These are phyloP conservation scores for Mortierella sp. DNA, from an alignment of 371 early-diverging fungal species.

Conservation along the genomic window DNA sequence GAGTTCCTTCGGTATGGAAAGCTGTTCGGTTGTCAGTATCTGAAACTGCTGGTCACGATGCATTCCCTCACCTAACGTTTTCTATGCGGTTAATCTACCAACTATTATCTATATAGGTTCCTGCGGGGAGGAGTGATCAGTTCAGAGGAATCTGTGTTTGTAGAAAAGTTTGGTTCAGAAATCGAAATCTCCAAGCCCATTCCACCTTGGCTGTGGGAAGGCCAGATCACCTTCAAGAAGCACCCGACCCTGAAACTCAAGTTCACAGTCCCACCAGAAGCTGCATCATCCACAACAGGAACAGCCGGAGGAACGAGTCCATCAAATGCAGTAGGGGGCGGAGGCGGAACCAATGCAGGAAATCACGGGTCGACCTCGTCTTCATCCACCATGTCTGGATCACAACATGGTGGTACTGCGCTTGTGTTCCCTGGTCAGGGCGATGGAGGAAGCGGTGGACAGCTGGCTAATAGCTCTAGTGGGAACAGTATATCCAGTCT, in stretches of 20 bases:
- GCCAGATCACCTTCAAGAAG: conserved; percentile 69
- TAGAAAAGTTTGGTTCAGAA: conserved; percentile 84
- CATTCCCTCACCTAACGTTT: not conserved
- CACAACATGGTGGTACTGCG: conserved; percentile 2
- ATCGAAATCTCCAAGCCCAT: conserved; percentile 77
- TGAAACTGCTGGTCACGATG: no score
- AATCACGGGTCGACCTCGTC: not conserved
- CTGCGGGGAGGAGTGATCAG: conserved; percentile 85
- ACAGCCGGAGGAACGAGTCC: not conserved
- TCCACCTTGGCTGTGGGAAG: conserved; percentile 90
- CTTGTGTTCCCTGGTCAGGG: not conserved
- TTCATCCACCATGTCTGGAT: not conserved
- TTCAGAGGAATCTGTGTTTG: conserved; percentile 92
- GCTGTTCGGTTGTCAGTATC: no score
- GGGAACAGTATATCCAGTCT: not conserved
- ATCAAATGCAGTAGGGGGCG: not conserved
- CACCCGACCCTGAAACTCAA: conserved; percentile 74
- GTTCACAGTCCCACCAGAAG: conserved; percentile 51
- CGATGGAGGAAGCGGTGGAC: not conserved
- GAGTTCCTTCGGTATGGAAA: conserved; percentile 75
- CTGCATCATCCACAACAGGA: conserved; percentile 6
- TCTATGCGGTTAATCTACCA: not conserved
- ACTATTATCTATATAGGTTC: conserved; percentile 60
- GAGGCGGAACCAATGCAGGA: not conserved
- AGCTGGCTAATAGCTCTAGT: conserved; percentile 6